A percentile compares a stretch with the other conserved stretches of the same genome.
Evolutionary conservation across 352 stramenopile species (phyloP).

Genomic region (Phytopythium sindhum): DNA sequence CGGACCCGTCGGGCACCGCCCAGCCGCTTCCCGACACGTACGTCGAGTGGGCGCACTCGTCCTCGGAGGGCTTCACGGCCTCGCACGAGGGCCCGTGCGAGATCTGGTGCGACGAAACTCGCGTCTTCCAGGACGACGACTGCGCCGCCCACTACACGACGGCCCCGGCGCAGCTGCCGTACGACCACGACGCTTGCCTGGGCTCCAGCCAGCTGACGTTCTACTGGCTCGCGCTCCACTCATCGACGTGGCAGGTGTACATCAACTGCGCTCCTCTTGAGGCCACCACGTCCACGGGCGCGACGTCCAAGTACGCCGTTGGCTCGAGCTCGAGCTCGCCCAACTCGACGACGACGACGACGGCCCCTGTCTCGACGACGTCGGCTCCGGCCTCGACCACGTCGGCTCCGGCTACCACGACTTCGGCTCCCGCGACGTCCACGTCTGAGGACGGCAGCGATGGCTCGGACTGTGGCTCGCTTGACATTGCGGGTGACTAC

Average conservation of each 20-base stretch:
- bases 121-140: constrained; percentile 39
- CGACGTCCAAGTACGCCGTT: too few relatives aligned
- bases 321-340: constrained; percentile 10
- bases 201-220: constrained; percentile 32
- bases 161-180: constrained; percentile 30
- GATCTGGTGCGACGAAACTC: constrained; percentile 38
- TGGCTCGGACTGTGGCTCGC: too few relatives aligned
- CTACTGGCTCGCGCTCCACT: constrained; percentile 47
- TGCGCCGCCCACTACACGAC: constrained; percentile 30
- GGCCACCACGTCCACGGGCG: constrained; percentile 16
- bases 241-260: constrained; percentile 45
- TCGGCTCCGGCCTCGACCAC: too few relatives aligned
- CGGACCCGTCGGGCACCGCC: constrained; percentile 16
- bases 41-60: constrained; percentile 19
- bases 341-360: too few relatives aligned
- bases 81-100: constrained; percentile 44
- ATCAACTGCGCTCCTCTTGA: constrained; percentile 34
- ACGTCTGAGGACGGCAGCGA: too few relatives aligned
- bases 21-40: constrained; percentile 18
- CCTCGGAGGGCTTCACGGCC: constrained; percentile 30
- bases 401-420: background rate
- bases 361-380: constrained; percentile 6
- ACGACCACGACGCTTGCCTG: too few relatives aligned
- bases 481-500: too few relatives aligned
- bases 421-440: too few relatives aligned